A percentile compares a stretch with the other conserved stretches of the same genome.
Evolutionary conservation across 1,284 basidiomycete genomes (phyloP).

Genomic region (Papiliotrema nemorosa): DNA sequence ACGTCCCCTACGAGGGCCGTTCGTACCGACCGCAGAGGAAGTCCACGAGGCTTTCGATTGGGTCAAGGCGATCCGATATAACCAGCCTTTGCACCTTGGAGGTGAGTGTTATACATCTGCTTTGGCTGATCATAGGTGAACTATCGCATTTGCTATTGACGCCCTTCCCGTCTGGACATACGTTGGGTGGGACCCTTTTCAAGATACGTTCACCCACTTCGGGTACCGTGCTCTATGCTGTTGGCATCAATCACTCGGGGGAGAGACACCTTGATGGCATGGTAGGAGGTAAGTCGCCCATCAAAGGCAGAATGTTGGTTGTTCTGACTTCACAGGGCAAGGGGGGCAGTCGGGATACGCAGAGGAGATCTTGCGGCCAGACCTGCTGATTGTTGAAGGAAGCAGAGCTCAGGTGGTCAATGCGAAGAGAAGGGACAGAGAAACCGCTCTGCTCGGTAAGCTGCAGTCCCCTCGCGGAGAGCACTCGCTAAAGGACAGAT

Average conservation of each 20-base stretch:
- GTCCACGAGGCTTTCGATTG: constrained; percentile 93
- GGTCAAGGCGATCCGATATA: constrained; percentile 87
- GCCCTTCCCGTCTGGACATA: constrained; percentile 93
- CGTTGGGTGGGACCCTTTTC: constrained; percentile 96
- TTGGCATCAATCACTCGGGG: constrained; percentile 93
- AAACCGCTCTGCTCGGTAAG: constrained; percentile 79
- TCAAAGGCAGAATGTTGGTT: constrained; percentile 50
- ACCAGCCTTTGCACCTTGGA: constrained; percentile 91
- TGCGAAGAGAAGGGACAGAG: constrained; percentile 84
- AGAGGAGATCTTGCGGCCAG: constrained; percentile 81
- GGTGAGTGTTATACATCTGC: constrained; percentile 54
- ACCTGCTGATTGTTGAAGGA: constrained; percentile 90
- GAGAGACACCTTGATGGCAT: constrained; percentile 96
- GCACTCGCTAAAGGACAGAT: constrained; percentile 54
- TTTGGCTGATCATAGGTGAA: constrained; percentile 23
- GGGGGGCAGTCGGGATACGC: constrained; percentile 53
- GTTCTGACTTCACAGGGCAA: constrained; percentile 51
- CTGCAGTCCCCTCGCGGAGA: neutral
- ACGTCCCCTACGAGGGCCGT: constrained; percentile 39
- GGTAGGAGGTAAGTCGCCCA: constrained; percentile 51
- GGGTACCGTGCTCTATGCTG: constrained; percentile 92
- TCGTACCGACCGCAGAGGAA: constrained; percentile 65
- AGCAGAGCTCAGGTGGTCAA: constrained; percentile 77
- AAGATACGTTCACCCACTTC: constrained; percentile 95
- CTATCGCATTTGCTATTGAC: constrained; percentile 72